These are phyloP conservation scores for Trichosporon sp. DNA, from an alignment of 1,284 basidiomycete genomes.

Conservation along the genomic window DNA sequence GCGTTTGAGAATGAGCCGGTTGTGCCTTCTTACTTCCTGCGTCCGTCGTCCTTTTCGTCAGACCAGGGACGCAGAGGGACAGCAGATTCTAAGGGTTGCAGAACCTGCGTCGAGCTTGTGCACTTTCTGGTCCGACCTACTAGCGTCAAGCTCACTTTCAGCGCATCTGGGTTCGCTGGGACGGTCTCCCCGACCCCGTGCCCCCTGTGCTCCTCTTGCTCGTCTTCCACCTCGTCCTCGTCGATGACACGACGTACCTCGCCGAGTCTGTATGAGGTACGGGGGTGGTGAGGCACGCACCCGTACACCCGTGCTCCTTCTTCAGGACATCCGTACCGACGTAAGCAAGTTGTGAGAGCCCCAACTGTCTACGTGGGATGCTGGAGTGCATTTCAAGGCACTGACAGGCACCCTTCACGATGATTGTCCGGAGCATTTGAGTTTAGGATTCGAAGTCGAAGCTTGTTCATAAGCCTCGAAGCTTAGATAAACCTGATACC, in stretches of 20 bases:
- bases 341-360: neutral
- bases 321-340: neutral
- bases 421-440: constrained; percentile 9
- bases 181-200: neutral
- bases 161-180: constrained; percentile 8
- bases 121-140: neutral
- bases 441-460: constrained; percentile 5
- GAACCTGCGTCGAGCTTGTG: neutral
- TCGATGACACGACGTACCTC: constrained; percentile 4
- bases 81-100: constrained; percentile 4
- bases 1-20: constrained; percentile 10
- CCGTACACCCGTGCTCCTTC: constrained; percentile 1
- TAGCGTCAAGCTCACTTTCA: neutral
- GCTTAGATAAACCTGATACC: constrained; percentile 13
- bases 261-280: constrained; percentile 2
- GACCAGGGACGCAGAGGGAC: constrained; percentile 13
- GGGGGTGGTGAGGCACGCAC: constrained; percentile 11
- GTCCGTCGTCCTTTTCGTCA: constrained; percentile 5
- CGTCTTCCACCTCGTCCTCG: neutral
- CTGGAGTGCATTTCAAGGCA: no score
- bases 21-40: constrained; percentile 5
- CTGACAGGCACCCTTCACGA: neutral
- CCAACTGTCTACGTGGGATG: neutral
- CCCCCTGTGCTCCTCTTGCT: neutral
- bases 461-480: neutral